A percentile compares a stretch with the other conserved stretches of the same genome.
phyloP scores from a whole-genome alignment of 495 filamentous ascomycete genomes.

The Glarea lozoyensis region DNA sequence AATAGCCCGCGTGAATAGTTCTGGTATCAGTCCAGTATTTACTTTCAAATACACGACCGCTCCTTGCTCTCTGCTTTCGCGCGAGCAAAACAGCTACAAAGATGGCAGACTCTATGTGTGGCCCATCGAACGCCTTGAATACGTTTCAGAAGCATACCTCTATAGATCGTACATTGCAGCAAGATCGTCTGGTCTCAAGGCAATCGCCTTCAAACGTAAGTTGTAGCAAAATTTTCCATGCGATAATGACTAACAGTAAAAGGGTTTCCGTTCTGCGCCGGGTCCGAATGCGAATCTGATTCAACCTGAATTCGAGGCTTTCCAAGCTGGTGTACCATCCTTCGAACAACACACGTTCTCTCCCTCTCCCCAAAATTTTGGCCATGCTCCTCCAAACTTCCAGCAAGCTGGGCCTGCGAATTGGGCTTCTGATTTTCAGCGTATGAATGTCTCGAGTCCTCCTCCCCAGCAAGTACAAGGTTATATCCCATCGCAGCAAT shows the following conservation, averaged over 20 bases:
- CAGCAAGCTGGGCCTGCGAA: constrained; percentile 12
- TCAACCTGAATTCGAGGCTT: constrained; percentile 64
- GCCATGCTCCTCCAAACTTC: constrained; percentile 3
- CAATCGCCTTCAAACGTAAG: constrained; percentile 48
- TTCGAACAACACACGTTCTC: constrained; percentile 5
- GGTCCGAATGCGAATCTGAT: constrained; percentile 44
- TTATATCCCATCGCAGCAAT: constrained; percentile 11
- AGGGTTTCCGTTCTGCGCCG: constrained; percentile 56
- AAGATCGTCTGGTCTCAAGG: constrained; percentile 58
- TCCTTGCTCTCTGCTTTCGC: neutral
- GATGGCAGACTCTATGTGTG: constrained; percentile 81
- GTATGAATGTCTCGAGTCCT: constrained; percentile 20
- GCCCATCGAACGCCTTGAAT: constrained; percentile 82
- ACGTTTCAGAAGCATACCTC: constrained; percentile 74
- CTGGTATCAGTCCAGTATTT: neutral
- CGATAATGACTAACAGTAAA: constrained; percentile 6
- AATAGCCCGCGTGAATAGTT: too few relatives aligned
- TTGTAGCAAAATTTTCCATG: neutral
- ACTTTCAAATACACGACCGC: neutral
- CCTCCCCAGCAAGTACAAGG: constrained; percentile 9
- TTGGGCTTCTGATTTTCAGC: constrained; percentile 28
- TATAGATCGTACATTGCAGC: constrained; percentile 72
- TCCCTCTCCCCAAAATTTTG: constrained; percentile 10
- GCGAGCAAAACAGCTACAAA: constrained; percentile 10
- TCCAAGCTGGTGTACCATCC: constrained; percentile 47